Evolutionary conservation across 768 basidiomycete species (phyloP).

Genomic region (Leccinum subgranulosum): DNA sequence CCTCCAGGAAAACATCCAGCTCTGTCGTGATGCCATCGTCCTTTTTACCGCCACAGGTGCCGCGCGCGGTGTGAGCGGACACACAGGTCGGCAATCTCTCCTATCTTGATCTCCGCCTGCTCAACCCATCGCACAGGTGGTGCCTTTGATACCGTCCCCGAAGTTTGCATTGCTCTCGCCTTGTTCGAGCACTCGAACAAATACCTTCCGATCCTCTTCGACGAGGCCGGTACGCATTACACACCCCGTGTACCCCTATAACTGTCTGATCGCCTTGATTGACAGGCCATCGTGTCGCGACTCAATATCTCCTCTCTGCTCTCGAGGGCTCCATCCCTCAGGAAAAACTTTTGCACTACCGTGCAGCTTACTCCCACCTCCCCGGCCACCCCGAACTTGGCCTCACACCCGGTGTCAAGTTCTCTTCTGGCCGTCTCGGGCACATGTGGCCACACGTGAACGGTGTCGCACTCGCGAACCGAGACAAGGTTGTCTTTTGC

Average conservation of each 20-base stretch:
- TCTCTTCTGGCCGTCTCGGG: conserved; percentile 89
- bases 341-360: conserved; percentile 81
- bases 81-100: conserved; percentile 52
- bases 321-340: conserved; percentile 68
- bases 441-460: conserved; percentile 91
- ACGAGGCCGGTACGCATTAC: conserved; percentile 68
- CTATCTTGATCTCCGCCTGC: background rate
- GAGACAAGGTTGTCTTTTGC: conserved; percentile 73
- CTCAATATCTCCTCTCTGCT: conserved; percentile 81
- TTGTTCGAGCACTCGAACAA: conserved; percentile 63
- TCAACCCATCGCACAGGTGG: conserved; percentile 41
- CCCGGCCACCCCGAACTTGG: conserved; percentile 90
- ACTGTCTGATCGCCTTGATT: background rate
- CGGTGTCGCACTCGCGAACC: conserved; percentile 78
- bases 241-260: background rate
- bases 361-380: conserved; percentile 80
- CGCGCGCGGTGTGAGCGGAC: conserved; percentile 83
- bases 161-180: conserved; percentile 75
- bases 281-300: conserved; percentile 84
- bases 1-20: conserved; percentile 68
- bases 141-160: conserved; percentile 76
- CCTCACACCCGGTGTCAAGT: conserved; percentile 88
- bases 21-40: conserved; percentile 82
- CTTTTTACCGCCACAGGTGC: conserved; percentile 84
- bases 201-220: conserved; percentile 69